Evolutionary conservation across 495 filamentous ascomycete species (phyloP).

Genomic region (Acidiella bohemica): DNA sequence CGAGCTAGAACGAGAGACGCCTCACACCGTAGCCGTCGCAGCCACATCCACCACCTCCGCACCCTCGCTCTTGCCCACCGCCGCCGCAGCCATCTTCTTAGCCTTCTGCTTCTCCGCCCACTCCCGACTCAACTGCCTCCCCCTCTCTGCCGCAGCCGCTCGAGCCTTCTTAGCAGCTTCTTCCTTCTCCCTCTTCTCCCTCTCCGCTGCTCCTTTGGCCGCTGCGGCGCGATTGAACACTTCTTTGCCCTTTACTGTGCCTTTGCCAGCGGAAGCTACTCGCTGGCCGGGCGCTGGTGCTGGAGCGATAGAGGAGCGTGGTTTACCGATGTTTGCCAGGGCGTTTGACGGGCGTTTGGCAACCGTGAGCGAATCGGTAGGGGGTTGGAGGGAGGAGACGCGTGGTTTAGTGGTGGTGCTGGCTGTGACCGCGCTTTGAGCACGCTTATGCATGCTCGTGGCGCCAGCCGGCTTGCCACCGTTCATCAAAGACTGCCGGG

Average conservation of each 20-base stretch:
- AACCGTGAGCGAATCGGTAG: not conserved
- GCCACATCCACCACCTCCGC: not conserved
- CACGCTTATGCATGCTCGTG: conserved; percentile 9
- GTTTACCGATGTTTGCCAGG: conserved; percentile 4
- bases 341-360: conserved; percentile 5
- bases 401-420: conserved; percentile 1
- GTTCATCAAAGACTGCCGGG: conserved; percentile 38
- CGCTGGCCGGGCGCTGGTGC: conserved; percentile 19
- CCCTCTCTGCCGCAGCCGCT: conserved; percentile 52
- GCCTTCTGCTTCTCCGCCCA: conserved; percentile 56
- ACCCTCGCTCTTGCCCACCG: not conserved
- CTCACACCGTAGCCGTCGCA: not conserved
- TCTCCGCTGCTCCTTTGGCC: conserved; percentile 37
- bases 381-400: not conserved
- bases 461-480: conserved; percentile 11
- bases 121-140: conserved; percentile 46
- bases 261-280: conserved; percentile 28
- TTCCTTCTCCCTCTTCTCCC: conserved; percentile 42
- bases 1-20: not conserved
- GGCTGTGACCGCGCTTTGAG: conserved; percentile 8
- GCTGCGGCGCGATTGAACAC: conserved; percentile 44
- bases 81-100: conserved; percentile 23
- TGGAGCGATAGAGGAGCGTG: conserved; percentile 5
- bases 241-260: conserved; percentile 45
- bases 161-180: conserved; percentile 43